Evolutionary conservation across 2,329 filamentous ascomycete species (phyloP).

Genomic region (Cladosporium sphaerospermum): DNA sequence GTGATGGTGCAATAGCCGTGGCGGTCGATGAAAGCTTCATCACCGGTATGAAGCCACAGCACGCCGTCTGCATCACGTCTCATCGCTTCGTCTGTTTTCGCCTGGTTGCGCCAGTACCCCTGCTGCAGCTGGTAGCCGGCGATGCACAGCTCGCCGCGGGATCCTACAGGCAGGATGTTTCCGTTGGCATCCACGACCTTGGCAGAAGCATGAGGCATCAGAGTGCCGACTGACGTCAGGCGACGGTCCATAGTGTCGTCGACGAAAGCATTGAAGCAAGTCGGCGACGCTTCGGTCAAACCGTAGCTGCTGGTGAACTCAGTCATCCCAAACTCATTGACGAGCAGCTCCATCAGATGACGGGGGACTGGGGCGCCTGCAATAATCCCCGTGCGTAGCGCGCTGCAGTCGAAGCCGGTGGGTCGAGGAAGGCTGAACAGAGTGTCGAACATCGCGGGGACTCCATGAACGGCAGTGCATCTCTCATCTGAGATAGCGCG

Average conservation of each 20-base stretch:
- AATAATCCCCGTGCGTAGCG: conserved; percentile 68
- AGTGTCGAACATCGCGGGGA: conserved; percentile 78
- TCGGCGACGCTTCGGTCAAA: conserved; percentile 71
- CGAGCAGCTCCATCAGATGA: conserved; percentile 66
- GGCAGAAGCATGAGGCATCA: conserved; percentile 66
- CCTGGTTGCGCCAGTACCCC: conserved; percentile 60
- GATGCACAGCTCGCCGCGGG: conserved; percentile 68
- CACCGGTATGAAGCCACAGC: conserved; percentile 62
- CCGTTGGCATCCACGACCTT: conserved; percentile 70
- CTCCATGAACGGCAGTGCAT: conserved; percentile 68
- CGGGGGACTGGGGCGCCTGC: conserved; percentile 71
- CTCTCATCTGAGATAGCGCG: conserved; percentile 50
- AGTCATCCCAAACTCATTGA: conserved; percentile 66
- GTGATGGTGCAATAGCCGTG: conserved; percentile 36
- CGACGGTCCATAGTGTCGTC: conserved; percentile 62
- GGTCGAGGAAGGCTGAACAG: conserved; percentile 47
- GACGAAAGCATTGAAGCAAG: conserved; percentile 73
- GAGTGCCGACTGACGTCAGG: conserved; percentile 65
- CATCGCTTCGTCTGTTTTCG: conserved; percentile 68
- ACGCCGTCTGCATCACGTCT: conserved; percentile 31
- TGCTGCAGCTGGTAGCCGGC: conserved; percentile 69
- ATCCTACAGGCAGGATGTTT: conserved; percentile 59
- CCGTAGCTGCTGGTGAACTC: conserved; percentile 56
- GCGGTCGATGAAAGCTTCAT: conserved; percentile 46
- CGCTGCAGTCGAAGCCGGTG: conserved; percentile 38